Conservation (phyloP, 2,329 filamentous ascomycete species). For the Alternaria brassicicola region DNA sequence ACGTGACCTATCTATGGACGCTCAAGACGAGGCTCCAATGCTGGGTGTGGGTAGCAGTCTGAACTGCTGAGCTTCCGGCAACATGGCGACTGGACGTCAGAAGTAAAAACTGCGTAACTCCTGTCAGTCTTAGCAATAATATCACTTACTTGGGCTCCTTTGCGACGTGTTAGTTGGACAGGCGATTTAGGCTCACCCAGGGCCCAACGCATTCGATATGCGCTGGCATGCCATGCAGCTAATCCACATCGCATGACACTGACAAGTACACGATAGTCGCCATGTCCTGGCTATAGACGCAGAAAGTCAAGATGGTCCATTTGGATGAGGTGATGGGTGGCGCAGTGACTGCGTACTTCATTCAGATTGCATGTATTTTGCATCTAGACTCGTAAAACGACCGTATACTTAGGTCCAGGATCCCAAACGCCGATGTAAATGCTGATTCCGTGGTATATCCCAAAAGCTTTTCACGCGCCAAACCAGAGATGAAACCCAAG, state of each 20-base stretch:
- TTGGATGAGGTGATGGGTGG: neutral
- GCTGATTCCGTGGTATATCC: slow-evolving; percentile 29
- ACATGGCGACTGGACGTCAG: neutral
- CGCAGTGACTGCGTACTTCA: slow-evolving; percentile 1
- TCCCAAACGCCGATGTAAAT: slow-evolving; percentile 32
- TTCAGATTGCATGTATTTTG: slow-evolving; percentile 16
- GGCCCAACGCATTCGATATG: neutral
- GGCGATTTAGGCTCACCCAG: neutral
- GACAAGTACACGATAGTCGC: neutral
- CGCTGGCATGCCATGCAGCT: neutral
- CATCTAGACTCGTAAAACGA: slow-evolving; percentile 23
- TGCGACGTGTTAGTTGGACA: neutral
- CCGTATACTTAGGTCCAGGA: slow-evolving; percentile 14
- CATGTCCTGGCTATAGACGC: neutral
- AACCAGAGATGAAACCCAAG: slow-evolving; percentile 10
- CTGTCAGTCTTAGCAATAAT: neutral
- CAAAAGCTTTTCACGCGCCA: slow-evolving; percentile 19
- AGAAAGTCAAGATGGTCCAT: neutral
- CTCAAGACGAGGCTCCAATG: neutral
- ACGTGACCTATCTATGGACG: neutral
- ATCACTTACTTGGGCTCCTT: neutral
- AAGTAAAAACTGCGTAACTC: neutral
- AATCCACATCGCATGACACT: neutral
- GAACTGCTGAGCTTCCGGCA: neutral
- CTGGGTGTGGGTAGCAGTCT: neutral